Evolutionary conservation across 2,329 filamentous ascomycete species (phyloP).

Genomic region (Xylaria sp.): DNA sequence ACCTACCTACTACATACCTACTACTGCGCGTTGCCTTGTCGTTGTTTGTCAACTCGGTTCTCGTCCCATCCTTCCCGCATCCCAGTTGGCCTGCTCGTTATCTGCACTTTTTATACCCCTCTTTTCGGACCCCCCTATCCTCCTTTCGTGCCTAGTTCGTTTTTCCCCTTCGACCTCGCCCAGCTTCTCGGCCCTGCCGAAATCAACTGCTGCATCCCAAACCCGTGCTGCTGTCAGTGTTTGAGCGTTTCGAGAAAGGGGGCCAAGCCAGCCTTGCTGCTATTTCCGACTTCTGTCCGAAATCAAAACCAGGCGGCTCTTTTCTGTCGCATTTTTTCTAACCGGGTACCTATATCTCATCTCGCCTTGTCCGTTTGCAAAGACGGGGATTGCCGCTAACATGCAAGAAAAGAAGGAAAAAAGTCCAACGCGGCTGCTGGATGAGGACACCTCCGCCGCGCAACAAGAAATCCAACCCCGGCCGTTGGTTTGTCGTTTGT

Average conservation of each 20-base stretch:
- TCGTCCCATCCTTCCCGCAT: conserved; percentile 15
- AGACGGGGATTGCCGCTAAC: not conserved
- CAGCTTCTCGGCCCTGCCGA: conserved; percentile 21
- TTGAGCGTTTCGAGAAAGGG: conserved; percentile 17
- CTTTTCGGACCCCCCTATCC: conserved; percentile 29
- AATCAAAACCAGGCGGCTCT: conserved; percentile 23
- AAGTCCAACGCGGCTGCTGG: conserved; percentile 11
- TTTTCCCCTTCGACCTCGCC: conserved; percentile 13
- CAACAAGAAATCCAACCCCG: conserved; percentile 10
- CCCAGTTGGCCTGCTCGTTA: conserved; percentile 5
- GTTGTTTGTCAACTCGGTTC: conserved; percentile 24
- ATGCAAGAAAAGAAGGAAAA: conserved; percentile 10
- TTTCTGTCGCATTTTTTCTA: conserved; percentile 20
- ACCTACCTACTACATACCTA: not conserved
- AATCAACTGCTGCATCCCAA: conserved; percentile 18
- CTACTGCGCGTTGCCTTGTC: not conserved
- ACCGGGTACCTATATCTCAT: conserved; percentile 1
- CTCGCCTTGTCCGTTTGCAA: no score
- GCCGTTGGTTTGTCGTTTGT: conserved; percentile 27
- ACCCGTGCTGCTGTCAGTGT: conserved; percentile 15
- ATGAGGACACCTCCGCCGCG: conserved; percentile 21
- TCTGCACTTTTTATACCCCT: conserved; percentile 27
- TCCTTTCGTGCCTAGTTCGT: conserved; percentile 22
- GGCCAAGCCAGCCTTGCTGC: conserved; percentile 25
- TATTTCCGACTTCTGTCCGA: conserved; percentile 22